Conservation (phyloP, 78 protist genomes). For the Planoprotostelium fungivorum region DNA sequence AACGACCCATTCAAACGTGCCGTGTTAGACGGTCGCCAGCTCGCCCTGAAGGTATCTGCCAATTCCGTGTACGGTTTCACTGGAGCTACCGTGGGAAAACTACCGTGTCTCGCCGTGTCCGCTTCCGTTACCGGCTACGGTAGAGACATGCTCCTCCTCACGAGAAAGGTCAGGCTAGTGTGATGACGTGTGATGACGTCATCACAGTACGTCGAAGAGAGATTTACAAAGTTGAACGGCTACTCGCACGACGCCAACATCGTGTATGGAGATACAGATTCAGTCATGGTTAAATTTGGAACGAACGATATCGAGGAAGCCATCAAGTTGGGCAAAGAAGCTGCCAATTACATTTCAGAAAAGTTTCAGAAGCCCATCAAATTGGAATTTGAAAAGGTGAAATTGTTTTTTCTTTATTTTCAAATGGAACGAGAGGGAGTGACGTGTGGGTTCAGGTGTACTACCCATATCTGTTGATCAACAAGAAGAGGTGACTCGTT, state of each 20-base stretch:
- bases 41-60: slow-evolving; percentile 98
- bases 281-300: slow-evolving; percentile 99
- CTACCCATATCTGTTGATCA: slow-evolving; percentile 96
- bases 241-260: slow-evolving; percentile 82
- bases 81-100: slow-evolving; percentile 97
- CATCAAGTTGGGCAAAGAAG: slow-evolving; percentile 90
- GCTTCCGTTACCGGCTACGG: slow-evolving; percentile 97
- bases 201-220: slow-evolving; percentile 69
- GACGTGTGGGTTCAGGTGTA: slow-evolving; percentile 64
- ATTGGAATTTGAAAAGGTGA: slow-evolving; percentile 94
- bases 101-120: slow-evolving; percentile 96
- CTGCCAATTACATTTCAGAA: slow-evolving; percentile 82
- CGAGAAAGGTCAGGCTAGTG: slow-evolving; percentile 64
- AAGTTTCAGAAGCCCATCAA: slow-evolving; percentile 92
- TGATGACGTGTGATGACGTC: neutral
- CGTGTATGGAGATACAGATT: slow-evolving; percentile 99
- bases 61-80: slow-evolving; percentile 99
- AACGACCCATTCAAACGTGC: slow-evolving; percentile 87
- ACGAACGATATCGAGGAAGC: slow-evolving; percentile 59
- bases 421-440: neutral
- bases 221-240: slow-evolving; percentile 85
- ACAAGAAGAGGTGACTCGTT: slow-evolving; percentile 80
- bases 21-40: slow-evolving; percentile 97
- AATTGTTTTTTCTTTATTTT: neutral
- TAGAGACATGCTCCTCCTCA: slow-evolving; percentile 94